Evolutionary conservation across 1,139 yeast species (phyloP).

Genomic region (Scheffersomyces cryptocercus): DNA sequence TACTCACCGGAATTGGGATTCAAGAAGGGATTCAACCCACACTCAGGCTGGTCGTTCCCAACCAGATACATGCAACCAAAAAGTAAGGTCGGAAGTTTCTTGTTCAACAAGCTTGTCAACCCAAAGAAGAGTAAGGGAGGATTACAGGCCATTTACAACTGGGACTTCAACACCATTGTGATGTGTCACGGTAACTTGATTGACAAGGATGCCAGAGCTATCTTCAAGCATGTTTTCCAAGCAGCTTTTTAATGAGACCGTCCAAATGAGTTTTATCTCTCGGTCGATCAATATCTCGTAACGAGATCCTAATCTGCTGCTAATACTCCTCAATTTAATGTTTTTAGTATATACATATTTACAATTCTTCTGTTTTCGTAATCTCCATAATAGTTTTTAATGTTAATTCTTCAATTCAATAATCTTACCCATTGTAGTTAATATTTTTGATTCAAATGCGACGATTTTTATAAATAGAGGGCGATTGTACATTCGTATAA

Average conservation of each 20-base stretch:
- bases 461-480: no score
- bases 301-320: no score
- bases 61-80: constrained; percentile 23
- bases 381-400: no score
- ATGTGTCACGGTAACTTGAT: constrained; percentile 28
- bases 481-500: no score
- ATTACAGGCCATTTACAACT: constrained; percentile 17
- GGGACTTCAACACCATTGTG: constrained; percentile 24
- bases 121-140: constrained; percentile 14
- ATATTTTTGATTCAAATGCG: no score
- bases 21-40: constrained; percentile 18
- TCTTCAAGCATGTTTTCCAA: constrained; percentile 17
- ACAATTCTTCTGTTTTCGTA: no score
- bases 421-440: no score
- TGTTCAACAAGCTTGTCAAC: constrained; percentile 28
- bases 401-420: no score
- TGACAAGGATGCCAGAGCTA: constrained; percentile 19
- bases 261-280: not conserved
- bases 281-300: no score
- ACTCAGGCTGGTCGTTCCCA: constrained; percentile 21
- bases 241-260: not conserved
- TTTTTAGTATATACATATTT: no score
- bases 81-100: constrained; percentile 23
- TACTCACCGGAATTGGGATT: constrained; percentile 21
- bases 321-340: no score